phyloP scores from a whole-genome alignment of 805 yeast species.

The Candida chauliodis region DNA sequence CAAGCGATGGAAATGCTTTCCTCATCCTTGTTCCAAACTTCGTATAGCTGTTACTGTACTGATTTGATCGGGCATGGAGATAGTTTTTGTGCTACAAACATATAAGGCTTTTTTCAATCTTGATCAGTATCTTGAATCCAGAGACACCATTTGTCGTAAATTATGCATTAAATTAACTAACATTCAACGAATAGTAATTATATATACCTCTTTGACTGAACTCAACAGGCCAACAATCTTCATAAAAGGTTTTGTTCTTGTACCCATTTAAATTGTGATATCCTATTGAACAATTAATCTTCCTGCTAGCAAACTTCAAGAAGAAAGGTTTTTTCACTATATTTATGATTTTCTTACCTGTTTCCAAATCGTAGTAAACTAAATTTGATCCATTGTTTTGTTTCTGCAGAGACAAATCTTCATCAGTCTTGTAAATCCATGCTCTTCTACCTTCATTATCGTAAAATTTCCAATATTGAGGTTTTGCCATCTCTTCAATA shows the following conservation, averaged over 20 bases:
- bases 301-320: conserved; percentile 50
- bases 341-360: conserved; percentile 57
- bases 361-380: conserved; percentile 56
- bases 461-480: conserved; percentile 47
- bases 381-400: conserved; percentile 27
- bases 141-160: too few relatives aligned
- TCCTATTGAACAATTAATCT: conserved; percentile 54
- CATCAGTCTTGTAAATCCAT: conserved; percentile 58
- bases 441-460: conserved; percentile 74
- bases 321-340: conserved; percentile 46
- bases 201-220: conserved; percentile 53
- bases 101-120: too few relatives aligned
- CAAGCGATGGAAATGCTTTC: too few relatives aligned
- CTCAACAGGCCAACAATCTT: conserved; percentile 46
- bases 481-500: conserved; percentile 19
- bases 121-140: too few relatives aligned
- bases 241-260: conserved; percentile 5
- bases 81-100: too few relatives aligned
- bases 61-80: too few relatives aligned
- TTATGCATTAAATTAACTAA: conserved; percentile 27
- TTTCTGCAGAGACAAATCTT: conserved; percentile 7
- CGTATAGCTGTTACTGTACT: too few relatives aligned
- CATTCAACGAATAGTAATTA: conserved; percentile 54
- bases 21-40: too few relatives aligned
- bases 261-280: conserved; percentile 36